Conservation (phyloP, 2,329 filamentous ascomycete genomes). For the Microsporum audouinii region DNA sequence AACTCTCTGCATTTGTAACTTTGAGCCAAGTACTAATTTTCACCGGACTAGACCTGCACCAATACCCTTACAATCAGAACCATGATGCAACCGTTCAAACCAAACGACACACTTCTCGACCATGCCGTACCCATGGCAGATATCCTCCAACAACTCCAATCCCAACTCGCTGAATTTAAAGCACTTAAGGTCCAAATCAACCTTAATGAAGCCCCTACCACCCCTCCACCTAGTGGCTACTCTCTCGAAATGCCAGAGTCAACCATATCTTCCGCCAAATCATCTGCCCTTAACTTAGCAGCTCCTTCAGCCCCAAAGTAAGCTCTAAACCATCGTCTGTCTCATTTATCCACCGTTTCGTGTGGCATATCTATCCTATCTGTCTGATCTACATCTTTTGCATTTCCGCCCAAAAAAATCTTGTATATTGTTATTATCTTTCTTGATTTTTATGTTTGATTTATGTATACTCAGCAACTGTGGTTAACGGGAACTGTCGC, state of each 20-base stretch:
- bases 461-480: neutral
- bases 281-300: neutral
- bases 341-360: neutral
- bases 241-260: neutral
- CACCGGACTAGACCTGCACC: slow-evolving; percentile 56
- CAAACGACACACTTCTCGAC: slow-evolving; percentile 53
- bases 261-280: neutral
- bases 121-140: slow-evolving; percentile 67
- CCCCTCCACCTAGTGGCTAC: neutral
- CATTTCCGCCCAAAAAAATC: neutral
- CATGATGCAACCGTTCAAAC: slow-evolving; percentile 57
- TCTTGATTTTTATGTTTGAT: neutral
- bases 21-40: slow-evolving; percentile 1
- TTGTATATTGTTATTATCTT: neutral
- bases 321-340: neutral
- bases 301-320: neutral
- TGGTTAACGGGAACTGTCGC: neutral
- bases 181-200: slow-evolving; percentile 32
- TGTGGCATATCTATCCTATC: neutral
- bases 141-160: slow-evolving; percentile 39
- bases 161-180: slow-evolving; percentile 32
- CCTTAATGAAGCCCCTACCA: slow-evolving; percentile 6
- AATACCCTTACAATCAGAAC: slow-evolving; percentile 70
- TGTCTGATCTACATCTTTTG: neutral
- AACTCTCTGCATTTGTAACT: slow-evolving; percentile 27